Conservation (phyloP, 306 rosid species). For the Cucurbita argyrosperma region DNA sequence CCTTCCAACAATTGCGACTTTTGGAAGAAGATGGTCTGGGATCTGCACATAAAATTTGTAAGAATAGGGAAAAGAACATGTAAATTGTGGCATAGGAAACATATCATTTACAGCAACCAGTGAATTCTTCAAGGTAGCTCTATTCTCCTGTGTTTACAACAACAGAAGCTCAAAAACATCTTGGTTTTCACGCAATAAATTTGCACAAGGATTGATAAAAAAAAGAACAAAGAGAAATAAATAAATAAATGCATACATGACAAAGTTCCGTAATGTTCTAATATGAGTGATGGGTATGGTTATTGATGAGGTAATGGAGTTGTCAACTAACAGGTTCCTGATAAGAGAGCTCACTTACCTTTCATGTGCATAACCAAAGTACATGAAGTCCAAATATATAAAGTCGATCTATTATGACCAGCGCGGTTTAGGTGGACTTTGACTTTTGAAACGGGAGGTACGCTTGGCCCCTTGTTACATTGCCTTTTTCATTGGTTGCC, state of each 20-base stretch:
- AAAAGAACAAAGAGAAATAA: background rate
- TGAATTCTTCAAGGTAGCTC: background rate
- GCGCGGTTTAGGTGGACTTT: too few species aligned
- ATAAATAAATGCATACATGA: background rate
- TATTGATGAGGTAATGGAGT: too few species aligned
- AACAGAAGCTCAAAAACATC: background rate
- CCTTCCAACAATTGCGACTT: constrained; percentile 81
- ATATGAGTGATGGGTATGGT: background rate
- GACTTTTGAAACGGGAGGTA: too few species aligned
- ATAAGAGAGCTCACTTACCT: too few species aligned
- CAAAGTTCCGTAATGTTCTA: background rate
- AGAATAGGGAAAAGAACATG: background rate
- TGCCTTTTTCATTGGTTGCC: too few species aligned
- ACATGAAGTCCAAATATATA: too few species aligned
- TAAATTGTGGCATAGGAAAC: constrained; percentile 11
- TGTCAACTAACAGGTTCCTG: too few species aligned
- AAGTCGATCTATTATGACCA: too few species aligned
- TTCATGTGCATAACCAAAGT: too few species aligned
- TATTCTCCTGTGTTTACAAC: background rate
- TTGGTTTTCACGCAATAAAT: background rate
- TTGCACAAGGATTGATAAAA: background rate
- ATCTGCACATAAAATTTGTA: constrained; percentile 35
- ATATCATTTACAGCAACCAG: background rate
- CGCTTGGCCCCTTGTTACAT: too few species aligned
- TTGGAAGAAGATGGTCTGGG: constrained; percentile 79